Evolutionary conservation across 75 land plant species (phyloP), one percentile per base, ranked within the genome.

Genomic region (Pinus tabuliformis): DNA sequence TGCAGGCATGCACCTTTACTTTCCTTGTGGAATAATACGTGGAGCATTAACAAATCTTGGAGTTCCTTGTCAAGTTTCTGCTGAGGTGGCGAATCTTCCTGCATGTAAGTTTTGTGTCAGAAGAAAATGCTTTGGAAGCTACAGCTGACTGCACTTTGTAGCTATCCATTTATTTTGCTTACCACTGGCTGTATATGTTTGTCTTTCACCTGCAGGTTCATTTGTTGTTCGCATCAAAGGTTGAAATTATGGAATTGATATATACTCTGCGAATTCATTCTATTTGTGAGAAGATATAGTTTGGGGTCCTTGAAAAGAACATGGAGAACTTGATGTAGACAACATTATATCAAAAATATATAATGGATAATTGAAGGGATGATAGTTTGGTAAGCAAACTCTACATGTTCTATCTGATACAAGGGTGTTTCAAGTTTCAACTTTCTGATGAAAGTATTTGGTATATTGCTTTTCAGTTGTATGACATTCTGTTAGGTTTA

Each of bases 41-140:
- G 99, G 99, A 78, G 99, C 97, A 17, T 86, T 96, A 56, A 86
- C 97, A 65, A 96, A 94, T 68, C 87, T 96, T 73, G 99, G 99
- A 73, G 95, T 96, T 28, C 85, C 92, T 20, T 96, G 99, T 87
- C 95, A 88, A 42, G 99, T 96, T 62, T 89, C 97, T 81, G 97
- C 99, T 58, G 99, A 96, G 66, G 85, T 91, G 66, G 86, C 97
- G 36, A 86, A 84, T 76, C 93, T 93, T 71, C 99, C 99, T 45
- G 94, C 97, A 65, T 96, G 99, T 95, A 77, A 93, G 96, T 82
- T 82, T 57, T 49, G 16, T 33, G 21, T 72, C 37, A 28, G 37
- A 49, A 24, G 56, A 20, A 24, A 75, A 4, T 77, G 37, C 37
- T 77, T 45, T 65, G 30, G 21, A 70, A 73, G 17, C 18, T 39